These are phyloP conservation scores for Chrysopogon serrulatus DNA, from an alignment of 176 grass and related monocot species.

Conservation along the genomic window DNA sequence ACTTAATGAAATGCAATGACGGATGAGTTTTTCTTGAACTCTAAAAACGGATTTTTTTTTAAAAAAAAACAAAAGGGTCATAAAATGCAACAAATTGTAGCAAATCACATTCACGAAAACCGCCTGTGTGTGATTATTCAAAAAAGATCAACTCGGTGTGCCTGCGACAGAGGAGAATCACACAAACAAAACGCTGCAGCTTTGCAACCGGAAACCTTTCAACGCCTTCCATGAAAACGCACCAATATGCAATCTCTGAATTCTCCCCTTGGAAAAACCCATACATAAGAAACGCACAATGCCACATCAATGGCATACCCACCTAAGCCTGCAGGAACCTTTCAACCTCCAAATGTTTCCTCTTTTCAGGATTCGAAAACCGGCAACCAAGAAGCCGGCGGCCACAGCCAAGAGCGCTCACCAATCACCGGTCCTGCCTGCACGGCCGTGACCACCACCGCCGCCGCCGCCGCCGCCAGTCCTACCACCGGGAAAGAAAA, in stretches of 20 bases:
- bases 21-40: background rate
- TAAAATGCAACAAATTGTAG: background rate
- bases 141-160: background rate
- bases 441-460: background rate
- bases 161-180: background rate
- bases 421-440: background rate
- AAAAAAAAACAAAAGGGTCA: background rate
- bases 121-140: background rate
- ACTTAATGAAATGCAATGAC: background rate
- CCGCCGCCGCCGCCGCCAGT: background rate
- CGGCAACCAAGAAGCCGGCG: background rate
- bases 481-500: background rate
- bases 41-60: background rate
- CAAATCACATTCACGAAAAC: background rate
- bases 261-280: background rate
- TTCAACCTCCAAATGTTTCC: background rate
- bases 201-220: background rate
- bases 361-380: slow-evolving; percentile 11
- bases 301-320: background rate
- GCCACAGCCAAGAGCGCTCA: background rate
- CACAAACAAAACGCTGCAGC: background rate
- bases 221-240: background rate
- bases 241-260: background rate
- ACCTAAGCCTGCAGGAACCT: slow-evolving; percentile 10
- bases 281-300: background rate